These are phyloP conservation scores for Annulohypoxylon truncatum DNA, from an alignment of 2,329 filamentous ascomycete genomes.

Conservation along the genomic window DNA sequence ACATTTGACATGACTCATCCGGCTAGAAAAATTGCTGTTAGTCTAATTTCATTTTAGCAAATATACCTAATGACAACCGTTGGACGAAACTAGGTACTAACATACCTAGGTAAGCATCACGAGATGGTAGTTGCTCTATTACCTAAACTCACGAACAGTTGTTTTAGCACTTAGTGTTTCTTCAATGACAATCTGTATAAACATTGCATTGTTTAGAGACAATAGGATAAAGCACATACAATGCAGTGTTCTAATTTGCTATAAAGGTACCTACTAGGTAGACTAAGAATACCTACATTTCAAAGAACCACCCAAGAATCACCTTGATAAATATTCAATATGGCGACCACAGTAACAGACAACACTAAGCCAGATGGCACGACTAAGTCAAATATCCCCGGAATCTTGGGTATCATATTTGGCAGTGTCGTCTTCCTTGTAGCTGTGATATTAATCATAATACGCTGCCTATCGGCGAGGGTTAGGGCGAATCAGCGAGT, in stretches of 20 bases:
- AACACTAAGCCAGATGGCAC: background rate
- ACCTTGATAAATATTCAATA: background rate
- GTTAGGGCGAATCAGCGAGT: no score
- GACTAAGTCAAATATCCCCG: background rate
- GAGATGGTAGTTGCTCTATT: no score
- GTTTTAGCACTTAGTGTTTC: background rate
- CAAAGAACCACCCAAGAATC: background rate
- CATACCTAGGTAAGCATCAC: no score
- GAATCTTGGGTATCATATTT: background rate
- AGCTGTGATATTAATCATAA: background rate
- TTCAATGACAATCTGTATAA: background rate
- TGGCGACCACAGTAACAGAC: background rate
- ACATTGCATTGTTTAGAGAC: background rate
- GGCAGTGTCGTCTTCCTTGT: background rate
- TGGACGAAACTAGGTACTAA: background rate
- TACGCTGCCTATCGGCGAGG: background rate
- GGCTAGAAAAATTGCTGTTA: background rate
- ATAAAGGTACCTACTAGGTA: background rate
- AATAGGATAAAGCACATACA: background rate
- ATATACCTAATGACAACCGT: background rate
- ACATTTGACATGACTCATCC: conserved; percentile 12
- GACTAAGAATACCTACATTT: background rate
- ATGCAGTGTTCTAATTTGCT: background rate
- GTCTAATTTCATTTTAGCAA: background rate
- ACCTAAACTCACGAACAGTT: no score